Evolutionary conservation across 352 stramenopile genomes (phyloP).

Genomic region (Globisporangium cystogenes): DNA sequence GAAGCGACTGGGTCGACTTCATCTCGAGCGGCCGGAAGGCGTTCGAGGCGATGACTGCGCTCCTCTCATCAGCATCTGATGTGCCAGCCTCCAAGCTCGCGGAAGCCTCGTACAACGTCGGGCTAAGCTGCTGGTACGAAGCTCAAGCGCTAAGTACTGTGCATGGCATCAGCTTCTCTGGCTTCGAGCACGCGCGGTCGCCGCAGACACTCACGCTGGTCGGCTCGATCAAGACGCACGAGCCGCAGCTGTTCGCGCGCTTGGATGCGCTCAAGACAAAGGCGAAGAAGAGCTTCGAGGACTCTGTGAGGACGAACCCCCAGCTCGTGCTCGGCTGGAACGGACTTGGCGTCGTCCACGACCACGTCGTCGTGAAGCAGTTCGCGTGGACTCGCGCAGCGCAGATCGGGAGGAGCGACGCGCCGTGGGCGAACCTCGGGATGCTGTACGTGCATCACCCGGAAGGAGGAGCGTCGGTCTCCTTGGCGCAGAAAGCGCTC

Average conservation of each 20-base stretch:
- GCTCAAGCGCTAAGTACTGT: conserved; percentile 39
- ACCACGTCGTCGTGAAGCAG: conserved; percentile 67
- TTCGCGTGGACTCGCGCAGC: conserved; percentile 73
- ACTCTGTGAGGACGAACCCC: conserved; percentile 39
- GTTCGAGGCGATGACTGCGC: conserved; percentile 34
- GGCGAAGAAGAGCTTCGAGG: conserved; percentile 33
- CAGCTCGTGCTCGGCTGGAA: conserved; percentile 69
- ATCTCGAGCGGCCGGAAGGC: conserved; percentile 45
- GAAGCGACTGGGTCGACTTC: conserved; percentile 49
- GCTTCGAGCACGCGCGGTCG: conserved; percentile 25
- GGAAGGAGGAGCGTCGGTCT: conserved; percentile 16
- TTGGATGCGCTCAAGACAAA: conserved; percentile 25
- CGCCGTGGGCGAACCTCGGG: conserved; percentile 79
- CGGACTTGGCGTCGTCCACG: conserved; percentile 57
- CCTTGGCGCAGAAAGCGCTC: conserved; percentile 68
- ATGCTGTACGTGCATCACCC: conserved; percentile 70
- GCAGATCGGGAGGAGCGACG: conserved; percentile 38
- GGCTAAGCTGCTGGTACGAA: conserved; percentile 77
- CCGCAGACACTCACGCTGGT: not conserved
- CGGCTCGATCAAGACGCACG: not conserved
- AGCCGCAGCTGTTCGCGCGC: conserved; percentile 1
- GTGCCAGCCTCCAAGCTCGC: conserved; percentile 14
- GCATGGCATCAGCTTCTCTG: conserved; percentile 23
- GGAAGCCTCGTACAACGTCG: conserved; percentile 63
- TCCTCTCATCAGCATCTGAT: conserved; percentile 10